These are phyloP conservation scores for Leishmania tarentolae DNA, from an alignment of 208 protist species.

Conservation along the genomic window DNA sequence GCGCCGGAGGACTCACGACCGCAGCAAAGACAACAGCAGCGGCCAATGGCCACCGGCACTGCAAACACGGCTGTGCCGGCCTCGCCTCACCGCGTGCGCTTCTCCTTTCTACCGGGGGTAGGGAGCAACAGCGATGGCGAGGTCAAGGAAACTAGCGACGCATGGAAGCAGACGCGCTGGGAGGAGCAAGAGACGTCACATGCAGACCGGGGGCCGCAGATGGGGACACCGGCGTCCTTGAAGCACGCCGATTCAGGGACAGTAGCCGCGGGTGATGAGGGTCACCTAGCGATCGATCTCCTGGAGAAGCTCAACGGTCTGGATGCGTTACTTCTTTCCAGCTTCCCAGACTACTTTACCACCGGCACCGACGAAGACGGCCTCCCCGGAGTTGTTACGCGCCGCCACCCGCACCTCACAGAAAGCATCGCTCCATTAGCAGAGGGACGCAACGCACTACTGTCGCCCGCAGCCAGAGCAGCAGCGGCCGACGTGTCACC, in stretches of 20 bases:
- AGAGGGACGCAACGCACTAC: not conserved
- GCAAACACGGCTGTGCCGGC: not conserved
- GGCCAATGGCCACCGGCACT: no score
- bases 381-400: conserved; percentile 25
- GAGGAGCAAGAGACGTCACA: not conserved
- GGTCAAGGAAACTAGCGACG: not conserved
- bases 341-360: conserved; percentile 40
- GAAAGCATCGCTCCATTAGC: not conserved
- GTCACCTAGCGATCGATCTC: conserved; percentile 9
- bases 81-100: conserved; percentile 13
- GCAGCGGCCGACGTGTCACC: not conserved
- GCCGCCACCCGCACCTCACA: not conserved
- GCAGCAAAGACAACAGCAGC: not conserved
- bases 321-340: conserved; percentile 38
- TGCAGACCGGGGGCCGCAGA: not conserved
- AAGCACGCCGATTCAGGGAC: not conserved
- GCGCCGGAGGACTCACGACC: not conserved
- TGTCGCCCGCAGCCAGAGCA: not conserved
- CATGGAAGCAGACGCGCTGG: not conserved
- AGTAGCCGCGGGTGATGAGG: not conserved
- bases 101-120: conserved; percentile 14
- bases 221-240: not conserved
- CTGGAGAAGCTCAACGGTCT: conserved; percentile 42
- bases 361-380: conserved; percentile 31
- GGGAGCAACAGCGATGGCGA: not conserved